Percentiles rank a stretch among this genome's conserved stretches.
Evolutionary conservation across 768 basidiomycete genomes (phyloP).

Genomic region (Ephemerocybe angulata): DNA sequence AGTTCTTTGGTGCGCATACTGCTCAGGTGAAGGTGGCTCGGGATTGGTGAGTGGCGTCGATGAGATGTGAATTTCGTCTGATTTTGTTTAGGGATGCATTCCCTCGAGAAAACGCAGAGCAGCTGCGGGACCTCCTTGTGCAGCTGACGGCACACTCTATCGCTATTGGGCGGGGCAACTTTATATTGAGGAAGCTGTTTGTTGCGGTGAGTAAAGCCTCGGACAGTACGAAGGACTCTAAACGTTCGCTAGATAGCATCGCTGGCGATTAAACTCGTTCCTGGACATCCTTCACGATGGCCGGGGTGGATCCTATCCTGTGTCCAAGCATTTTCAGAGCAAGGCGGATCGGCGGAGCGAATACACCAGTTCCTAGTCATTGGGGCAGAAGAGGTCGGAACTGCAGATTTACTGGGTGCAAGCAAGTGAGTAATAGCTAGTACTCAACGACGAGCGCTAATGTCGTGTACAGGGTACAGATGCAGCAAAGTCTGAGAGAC

Average conservation of each 20-base stretch:
- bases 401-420: conserved; percentile 69
- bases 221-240: conserved; percentile 5
- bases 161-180: conserved; percentile 52
- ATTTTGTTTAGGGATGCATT: conserved; percentile 60
- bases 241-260: conserved; percentile 50
- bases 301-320: conserved; percentile 73
- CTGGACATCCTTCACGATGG: conserved; percentile 58
- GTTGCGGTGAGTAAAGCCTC: conserved; percentile 60
- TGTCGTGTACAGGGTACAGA: conserved; percentile 44
- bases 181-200: conserved; percentile 83
- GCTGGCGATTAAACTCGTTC: conserved; percentile 67
- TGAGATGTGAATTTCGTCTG: conserved; percentile 7
- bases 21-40: conserved; percentile 90
- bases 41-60: conserved; percentile 64
- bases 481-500: conserved; percentile 62
- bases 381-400: conserved; percentile 76
- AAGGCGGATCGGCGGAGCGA: conserved; percentile 55
- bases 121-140: conserved; percentile 64
- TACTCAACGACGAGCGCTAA: conserved; percentile 1
- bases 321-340: conserved; percentile 56
- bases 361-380: conserved; percentile 78
- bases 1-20: conserved; percentile 94
- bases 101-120: conserved; percentile 54
- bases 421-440: conserved; percentile 55
- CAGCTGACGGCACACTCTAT: conserved; percentile 67